A percentile compares a stretch with the other conserved stretches of the same genome.
Conservation (phyloP, 2,329 filamentous ascomycete genomes). For the Penicillium thymicola region DNA sequence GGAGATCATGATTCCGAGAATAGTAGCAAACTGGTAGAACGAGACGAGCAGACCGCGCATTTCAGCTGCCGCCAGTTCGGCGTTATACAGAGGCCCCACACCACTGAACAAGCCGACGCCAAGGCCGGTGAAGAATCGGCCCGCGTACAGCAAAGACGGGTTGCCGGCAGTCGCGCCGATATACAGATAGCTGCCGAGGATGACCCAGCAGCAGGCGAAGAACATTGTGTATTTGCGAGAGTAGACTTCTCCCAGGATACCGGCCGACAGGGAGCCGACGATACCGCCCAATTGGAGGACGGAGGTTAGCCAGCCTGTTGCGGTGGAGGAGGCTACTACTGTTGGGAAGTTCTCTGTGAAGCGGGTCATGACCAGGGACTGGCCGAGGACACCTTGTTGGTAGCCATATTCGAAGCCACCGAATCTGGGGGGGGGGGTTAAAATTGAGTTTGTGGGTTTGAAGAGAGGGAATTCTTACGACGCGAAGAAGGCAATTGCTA, state of each 20-base stretch:
- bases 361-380: constrained; percentile 51
- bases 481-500: constrained; percentile 52
- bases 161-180: constrained; percentile 25
- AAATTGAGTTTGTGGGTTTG: background rate
- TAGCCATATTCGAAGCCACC: constrained; percentile 52
- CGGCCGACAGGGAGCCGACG: constrained; percentile 41
- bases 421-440: constrained; percentile 27
- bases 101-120: constrained; percentile 35
- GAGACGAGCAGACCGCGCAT: constrained; percentile 34
- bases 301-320: constrained; percentile 47
- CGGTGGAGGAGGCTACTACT: constrained; percentile 41
- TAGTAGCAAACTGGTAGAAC: constrained; percentile 35
- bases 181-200: constrained; percentile 40
- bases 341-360: constrained; percentile 47
- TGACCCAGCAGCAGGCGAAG: constrained; percentile 51
- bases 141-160: constrained; percentile 26
- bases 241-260: constrained; percentile 50
- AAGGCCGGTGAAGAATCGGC: constrained; percentile 32
- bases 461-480: constrained; percentile 26
- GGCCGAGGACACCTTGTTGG: constrained; percentile 42
- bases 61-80: constrained; percentile 43
- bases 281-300: constrained; percentile 53
- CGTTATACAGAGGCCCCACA: constrained; percentile 50
- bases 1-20: constrained; percentile 36
- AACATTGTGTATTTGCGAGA: constrained; percentile 53